Evolutionary conservation across 1,284 basidiomycete genomes (phyloP).

Genomic region (Volvariella surrecta): DNA sequence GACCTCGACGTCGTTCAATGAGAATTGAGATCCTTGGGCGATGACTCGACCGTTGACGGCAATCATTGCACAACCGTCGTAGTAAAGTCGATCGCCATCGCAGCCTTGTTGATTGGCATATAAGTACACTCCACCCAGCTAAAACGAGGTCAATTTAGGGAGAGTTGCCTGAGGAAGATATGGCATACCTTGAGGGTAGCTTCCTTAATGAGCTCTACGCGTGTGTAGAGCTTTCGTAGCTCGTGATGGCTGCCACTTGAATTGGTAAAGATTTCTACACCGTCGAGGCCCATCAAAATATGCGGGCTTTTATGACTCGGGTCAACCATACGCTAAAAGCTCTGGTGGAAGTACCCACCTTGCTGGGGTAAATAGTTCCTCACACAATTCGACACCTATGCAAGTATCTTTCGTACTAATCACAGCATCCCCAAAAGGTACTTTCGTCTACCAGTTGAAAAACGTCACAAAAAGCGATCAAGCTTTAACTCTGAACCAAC

Average conservation of each 20-base stretch:
- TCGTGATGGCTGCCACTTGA: slow-evolving; percentile 97
- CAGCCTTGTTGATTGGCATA: slow-evolving; percentile 99
- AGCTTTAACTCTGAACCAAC: slow-evolving; percentile 6
- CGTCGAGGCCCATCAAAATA: slow-evolving; percentile 93
- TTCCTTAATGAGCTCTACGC: slow-evolving; percentile 94
- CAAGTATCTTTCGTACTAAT: slow-evolving; percentile 92
- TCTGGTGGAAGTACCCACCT: slow-evolving; percentile 42
- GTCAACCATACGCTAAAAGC: background rate
- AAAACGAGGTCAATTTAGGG: slow-evolving; percentile 4
- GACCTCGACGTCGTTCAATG: slow-evolving; percentile 92
- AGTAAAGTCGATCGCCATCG: slow-evolving; percentile 96
- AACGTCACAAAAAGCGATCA: slow-evolving; percentile 1
- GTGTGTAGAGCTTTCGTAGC: slow-evolving; percentile 85
- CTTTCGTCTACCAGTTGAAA: slow-evolving; percentile 50
- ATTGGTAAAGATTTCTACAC: slow-evolving; percentile 98
- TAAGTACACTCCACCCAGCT: slow-evolving; percentile 95
- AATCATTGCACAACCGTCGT: slow-evolving; percentile 95
- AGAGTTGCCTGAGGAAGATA: slow-evolving; percentile 4
- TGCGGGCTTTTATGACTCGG: slow-evolving; percentile 61
- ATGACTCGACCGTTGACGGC: slow-evolving; percentile 89
- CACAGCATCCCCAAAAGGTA: slow-evolving; percentile 94
- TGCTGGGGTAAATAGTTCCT: slow-evolving; percentile 94
- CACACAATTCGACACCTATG: slow-evolving; percentile 93
- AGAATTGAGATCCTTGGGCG: slow-evolving; percentile 96
- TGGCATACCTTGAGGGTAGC: slow-evolving; percentile 81